Base-by-base conservation (phyloP, 768 basidiomycete genomes). In the Clavulina sp. region DNA sequence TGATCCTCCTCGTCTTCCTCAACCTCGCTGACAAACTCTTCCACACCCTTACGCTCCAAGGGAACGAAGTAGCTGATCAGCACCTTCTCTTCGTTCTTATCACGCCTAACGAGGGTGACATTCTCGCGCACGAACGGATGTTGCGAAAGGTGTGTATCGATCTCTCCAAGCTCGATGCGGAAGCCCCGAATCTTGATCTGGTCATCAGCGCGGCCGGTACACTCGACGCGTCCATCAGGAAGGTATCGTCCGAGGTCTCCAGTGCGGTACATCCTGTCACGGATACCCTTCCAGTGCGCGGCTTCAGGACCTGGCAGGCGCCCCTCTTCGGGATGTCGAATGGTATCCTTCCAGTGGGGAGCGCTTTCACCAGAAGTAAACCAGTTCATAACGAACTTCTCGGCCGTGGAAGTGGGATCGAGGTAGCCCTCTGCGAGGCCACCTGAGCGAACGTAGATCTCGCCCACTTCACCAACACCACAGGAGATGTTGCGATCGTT, bases 181-280 rank as follows among this genome's bases (percentile, higher is more conserved):
- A 99, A 99, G 1, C 95, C 95, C 51, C 95, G 84, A 65, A 99
- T 97, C 69, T 99, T 97, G 68, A 99, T 87, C 62, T 99, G 95
- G 62, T 97, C 93, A 62, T 99, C 95, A 1, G 93, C 92, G 21
- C 95, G 78, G 19, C 95, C 95, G 0, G 86, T 91, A 63, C 95
- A 97, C 64, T 99, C 95, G 7, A 99, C 95, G 30, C 76, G 78
- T 3, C 95, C 95, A 63, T 84, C 75, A 1, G 95, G 86, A 30
- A 83, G 70, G 65, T 99, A 99, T 4, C 95, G 79, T 2, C 95
- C 95, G 3, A 99, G 74, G 66, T 99, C 95, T 21, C 95, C 95
- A 28, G 89, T 89, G 57, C 89, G 79, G 66, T 97, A 99, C 92
- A 97, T 93, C 53, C 95, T 68, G 65, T 99, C 95, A 19, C 95